A percentile compares a stretch with the other conserved stretches of the same genome.
These are phyloP conservation scores for Globisporangium rhizosaccharum DNA, from an alignment of 352 stramenopile genomes.

Conservation along the genomic window DNA sequence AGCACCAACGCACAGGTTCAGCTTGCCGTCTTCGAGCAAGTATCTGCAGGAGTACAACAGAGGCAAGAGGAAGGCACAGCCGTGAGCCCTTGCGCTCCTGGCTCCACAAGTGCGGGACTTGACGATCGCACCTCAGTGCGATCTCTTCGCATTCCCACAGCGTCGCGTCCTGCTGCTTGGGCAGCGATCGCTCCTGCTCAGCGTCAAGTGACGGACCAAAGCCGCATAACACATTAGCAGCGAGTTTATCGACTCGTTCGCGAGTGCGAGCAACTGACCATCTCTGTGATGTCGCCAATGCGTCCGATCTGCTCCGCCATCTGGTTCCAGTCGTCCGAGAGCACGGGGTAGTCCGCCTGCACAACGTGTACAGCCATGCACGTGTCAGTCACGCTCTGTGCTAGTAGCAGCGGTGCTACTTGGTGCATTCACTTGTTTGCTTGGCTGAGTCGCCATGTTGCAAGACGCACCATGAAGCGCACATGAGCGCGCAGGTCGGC, in stretches of 20 bases:
- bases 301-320: conserved; percentile 87
- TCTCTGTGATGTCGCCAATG: conserved; percentile 88
- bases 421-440: neutral
- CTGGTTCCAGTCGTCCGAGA: conserved; percentile 83
- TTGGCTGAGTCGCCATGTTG: neutral
- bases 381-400: neutral
- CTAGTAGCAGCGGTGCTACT: neutral
- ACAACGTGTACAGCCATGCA: neutral
- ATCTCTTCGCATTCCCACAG: conserved; percentile 90
- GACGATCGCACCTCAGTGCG: conserved; percentile 42
- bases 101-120: neutral
- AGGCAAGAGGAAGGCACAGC: neutral
- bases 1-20: conserved; percentile 69
- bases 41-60: conserved; percentile 37
- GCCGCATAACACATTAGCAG: neutral
- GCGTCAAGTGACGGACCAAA: neutral
- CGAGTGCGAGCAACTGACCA: conserved; percentile 25
- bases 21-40: conserved; percentile 87
- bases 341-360: conserved; percentile 78
- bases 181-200: conserved; percentile 58
- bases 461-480: conserved; percentile 61
- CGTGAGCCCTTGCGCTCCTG: neutral
- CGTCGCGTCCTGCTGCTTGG: conserved; percentile 82
- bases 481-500: conserved; percentile 83
- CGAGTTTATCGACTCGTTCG: too few relatives aligned